Evolutionary conservation across 2,329 filamentous ascomycete genomes (phyloP), one percentile per base, ranked within the genome.

Genomic region (Exutisphaerella laricina): DNA sequence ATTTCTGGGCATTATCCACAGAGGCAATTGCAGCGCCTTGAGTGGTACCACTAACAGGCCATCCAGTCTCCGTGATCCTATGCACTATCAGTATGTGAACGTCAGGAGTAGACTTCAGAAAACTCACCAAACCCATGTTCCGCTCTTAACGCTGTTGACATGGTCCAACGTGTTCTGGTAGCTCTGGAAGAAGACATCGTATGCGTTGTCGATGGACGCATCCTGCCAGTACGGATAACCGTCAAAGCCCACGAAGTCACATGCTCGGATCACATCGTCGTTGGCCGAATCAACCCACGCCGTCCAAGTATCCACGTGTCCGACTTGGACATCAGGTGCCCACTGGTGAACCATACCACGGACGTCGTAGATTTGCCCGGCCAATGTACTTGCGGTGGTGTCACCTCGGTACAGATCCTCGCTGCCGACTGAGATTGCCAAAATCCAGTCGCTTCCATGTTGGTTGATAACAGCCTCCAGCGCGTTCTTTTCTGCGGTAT

Each of bases 161-260:
- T 62, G 70, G 38, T 65, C 58, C 29, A 62, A 54, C 3, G 64
- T 64, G 14, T 56, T 57, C 20, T 62, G 48, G 30, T 68, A 59
- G 9, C 57, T 56, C 10, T 64, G 42, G 62, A 66, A 70, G 67
- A 83, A 84, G 40, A 80, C 71, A 41, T 65, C 59, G 48, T 66
- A 69, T 5, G 73, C 70, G 57, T 78, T 73, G 42, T 74, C 69
- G 56, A 83, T 80, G 56, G 75, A 70, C 57, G 62, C 70, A 58
- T 66, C 71, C 67, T 84, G 74, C 66, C 78, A 84, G 70, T 80
- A 83, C 21, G 80, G 79, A 62, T 82, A 83, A 58, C 78, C 78
- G 52, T 84, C 78, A 28, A 80, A 73, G 36, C 80, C 79, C 44
- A 84, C 60, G 63, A 76, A 84, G 68, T 85, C 81, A 48, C 76